Base-by-base conservation (phyloP, 2,329 filamentous ascomycete species). In the Neofusicoccum kwambonambiense region DNA sequence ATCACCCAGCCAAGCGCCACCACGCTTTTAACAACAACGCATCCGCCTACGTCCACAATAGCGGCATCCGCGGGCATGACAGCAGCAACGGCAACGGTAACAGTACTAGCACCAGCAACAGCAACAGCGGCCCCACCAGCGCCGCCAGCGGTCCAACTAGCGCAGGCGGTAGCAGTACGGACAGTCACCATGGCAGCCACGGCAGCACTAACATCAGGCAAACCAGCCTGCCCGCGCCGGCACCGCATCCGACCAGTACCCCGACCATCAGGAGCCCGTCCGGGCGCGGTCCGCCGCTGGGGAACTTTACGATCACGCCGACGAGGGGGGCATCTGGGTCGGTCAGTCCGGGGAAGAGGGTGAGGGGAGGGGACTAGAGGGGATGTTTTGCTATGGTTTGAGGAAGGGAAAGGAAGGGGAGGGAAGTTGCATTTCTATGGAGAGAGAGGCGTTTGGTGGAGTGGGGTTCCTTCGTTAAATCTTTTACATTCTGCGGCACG, bases 261-360 rank as follows among this genome's bases (percentile, higher is more conserved):
- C 51, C 62, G 4, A 56, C 50, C 12, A 44, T 52, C 6, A 56
- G 61, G 11, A 64, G 49, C n/a, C 61, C 61, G 7, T 44, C 61
- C 5, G 49, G 37, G 11, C 51, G 62, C 4, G 51, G 50, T 3
- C 63, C 63, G 63, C 63, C 63, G 19, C 8, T 65, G n/a, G 63
- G 63, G 1, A 61, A 27, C 5, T 65, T 65, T 17, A 61, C 47
- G 2, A 61, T 65, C 6, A 65, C 63, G 37, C 54, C 54, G 35
- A 51, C 45, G 22, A 50, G 63, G 22, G n/a, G 52, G 34, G 47
- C 31, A 12, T 52, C 49, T 13, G 37, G 49, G 47, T 22, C 35
- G 61, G 15, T 47, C 2, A 64, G 61, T 17, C 61, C 61, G 9
- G 61, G 49, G 11, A 64, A 56, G 50, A 64, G 61, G 41, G 11